phyloP scores from a whole-genome alignment of 768 basidiomycete species.

The Leucosporidium creatinivorum region DNA sequence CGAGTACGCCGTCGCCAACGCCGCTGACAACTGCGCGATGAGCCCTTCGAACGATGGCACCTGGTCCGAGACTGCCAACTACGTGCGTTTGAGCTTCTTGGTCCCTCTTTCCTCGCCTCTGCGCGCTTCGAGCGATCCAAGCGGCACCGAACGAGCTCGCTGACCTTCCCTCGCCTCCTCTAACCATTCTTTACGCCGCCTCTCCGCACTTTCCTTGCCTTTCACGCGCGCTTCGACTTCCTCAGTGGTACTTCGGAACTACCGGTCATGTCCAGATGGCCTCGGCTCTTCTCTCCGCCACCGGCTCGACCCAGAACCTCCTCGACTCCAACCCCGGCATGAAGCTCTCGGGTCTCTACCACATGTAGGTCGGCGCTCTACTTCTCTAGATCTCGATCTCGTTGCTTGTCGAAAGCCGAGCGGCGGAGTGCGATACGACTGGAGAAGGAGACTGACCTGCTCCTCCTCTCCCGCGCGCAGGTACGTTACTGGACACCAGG shows the following conservation, averaged over 20 bases:
- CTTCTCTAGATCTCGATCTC: slow-evolving; percentile 52
- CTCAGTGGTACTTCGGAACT: slow-evolving; percentile 36
- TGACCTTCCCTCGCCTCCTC: no score
- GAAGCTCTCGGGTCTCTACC: slow-evolving; percentile 68
- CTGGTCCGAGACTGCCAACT: slow-evolving; percentile 92
- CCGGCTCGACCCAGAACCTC: slow-evolving; percentile 72
- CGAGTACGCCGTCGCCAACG: slow-evolving; percentile 14
- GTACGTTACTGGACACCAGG: slow-evolving; percentile 24
- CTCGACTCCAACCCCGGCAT: slow-evolving; percentile 64
- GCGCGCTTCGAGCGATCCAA: no score
- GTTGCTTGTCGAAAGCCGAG: slow-evolving; percentile 53
- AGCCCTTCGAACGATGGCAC: slow-evolving; percentile 60
- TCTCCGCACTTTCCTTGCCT: no score
- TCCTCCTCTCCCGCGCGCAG: not conserved
- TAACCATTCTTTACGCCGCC: no score
- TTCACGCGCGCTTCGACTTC: no score
- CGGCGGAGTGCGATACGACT: no score
- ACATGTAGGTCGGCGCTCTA: slow-evolving; percentile 72
- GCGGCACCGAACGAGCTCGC: no score
- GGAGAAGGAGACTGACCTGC: not conserved
- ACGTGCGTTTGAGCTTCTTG: slow-evolving; percentile 37
- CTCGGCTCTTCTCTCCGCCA: slow-evolving; percentile 71
- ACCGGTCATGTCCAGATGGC: slow-evolving; percentile 66
- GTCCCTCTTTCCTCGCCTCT: no score
- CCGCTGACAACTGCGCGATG: slow-evolving; percentile 56